Evolutionary conservation across 208 protist genomes (phyloP).

Genomic region (Acanthamoeba triangularis): DNA sequence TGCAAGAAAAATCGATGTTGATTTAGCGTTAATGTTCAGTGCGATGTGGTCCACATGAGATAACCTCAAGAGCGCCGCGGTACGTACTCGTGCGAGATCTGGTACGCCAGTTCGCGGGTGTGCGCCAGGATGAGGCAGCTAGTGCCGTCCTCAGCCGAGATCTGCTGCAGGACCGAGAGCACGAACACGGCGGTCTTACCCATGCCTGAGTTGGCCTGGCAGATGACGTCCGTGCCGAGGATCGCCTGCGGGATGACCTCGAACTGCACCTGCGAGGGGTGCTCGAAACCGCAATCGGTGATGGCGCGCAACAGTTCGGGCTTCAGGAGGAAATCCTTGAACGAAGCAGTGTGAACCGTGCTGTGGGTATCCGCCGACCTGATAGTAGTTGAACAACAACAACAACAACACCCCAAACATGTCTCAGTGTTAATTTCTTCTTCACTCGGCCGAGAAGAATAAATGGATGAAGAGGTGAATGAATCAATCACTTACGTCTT

Average conservation of each 20-base stretch:
- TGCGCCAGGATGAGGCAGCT: constrained; percentile 93
- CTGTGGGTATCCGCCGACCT: constrained; percentile 34
- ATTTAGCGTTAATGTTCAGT: too few relatives aligned
- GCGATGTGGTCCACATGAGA: too few relatives aligned
- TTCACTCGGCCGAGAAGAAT: not conserved
- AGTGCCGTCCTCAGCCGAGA: constrained; percentile 58
- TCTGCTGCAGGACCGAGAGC: constrained; percentile 98
- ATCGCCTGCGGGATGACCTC: constrained; percentile 99
- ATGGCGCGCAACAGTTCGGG: constrained; percentile 99
- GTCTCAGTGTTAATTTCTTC: not conserved
- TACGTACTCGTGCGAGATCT: constrained; percentile 99
- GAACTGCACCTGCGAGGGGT: constrained; percentile 98
- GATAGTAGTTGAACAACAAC: too few relatives aligned
- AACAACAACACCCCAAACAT: too few relatives aligned
- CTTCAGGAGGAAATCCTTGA: constrained; percentile 99
- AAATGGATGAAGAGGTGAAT: not conserved
- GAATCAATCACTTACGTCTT: not conserved
- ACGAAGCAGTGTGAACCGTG: constrained; percentile 86
- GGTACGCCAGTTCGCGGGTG: constrained; percentile 99
- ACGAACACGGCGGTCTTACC: constrained; percentile 99
- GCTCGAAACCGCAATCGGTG: constrained; percentile 95
- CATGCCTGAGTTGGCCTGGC: constrained; percentile 99
- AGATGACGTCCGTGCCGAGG: constrained; percentile 98
- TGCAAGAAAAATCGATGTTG: not conserved
- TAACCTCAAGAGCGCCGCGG: too few relatives aligned